Conservation (phyloP, 148 eudicot species). For the Rhododendron ovatum region DNA sequence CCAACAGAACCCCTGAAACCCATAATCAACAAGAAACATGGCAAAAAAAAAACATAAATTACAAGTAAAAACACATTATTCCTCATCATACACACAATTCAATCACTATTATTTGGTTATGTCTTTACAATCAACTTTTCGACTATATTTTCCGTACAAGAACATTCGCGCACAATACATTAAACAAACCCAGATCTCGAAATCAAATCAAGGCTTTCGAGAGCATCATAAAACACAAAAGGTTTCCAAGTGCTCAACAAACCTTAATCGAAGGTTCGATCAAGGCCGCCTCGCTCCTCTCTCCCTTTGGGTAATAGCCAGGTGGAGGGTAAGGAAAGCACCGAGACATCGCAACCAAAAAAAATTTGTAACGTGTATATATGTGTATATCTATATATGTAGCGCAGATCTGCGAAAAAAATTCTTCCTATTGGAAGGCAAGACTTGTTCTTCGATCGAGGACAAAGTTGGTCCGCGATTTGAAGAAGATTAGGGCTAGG, state of each 20-base stretch:
- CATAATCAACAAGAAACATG: neutral
- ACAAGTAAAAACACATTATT: neutral
- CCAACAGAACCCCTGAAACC: neutral
- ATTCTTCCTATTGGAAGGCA: neutral
- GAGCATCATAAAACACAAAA: constrained; percentile 5
- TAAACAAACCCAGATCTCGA: constrained; percentile 10
- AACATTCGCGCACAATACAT: neutral
- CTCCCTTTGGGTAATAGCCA: constrained; percentile 46
- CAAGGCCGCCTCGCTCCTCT: constrained; percentile 60
- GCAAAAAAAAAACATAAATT: neutral
- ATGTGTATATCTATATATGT: neutral
- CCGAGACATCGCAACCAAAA: constrained; percentile 65
- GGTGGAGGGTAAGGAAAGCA: constrained; percentile 73
- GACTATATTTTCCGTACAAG: neutral
- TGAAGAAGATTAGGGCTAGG: neutral
- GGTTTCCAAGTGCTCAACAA: constrained; percentile 46
- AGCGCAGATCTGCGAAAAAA: neutral
- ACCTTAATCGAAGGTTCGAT: constrained; percentile 91
- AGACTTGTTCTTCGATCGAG: too few species aligned
- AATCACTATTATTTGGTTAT: neutral
- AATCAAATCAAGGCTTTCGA: neutral
- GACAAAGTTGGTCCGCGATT: too few species aligned
- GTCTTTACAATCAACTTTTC: neutral
- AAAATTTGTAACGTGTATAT: neutral
- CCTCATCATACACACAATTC: neutral